These are phyloP conservation scores for Carex cristatella DNA, from an alignment of 176 grass and related monocot genomes.

Conservation along the genomic window DNA sequence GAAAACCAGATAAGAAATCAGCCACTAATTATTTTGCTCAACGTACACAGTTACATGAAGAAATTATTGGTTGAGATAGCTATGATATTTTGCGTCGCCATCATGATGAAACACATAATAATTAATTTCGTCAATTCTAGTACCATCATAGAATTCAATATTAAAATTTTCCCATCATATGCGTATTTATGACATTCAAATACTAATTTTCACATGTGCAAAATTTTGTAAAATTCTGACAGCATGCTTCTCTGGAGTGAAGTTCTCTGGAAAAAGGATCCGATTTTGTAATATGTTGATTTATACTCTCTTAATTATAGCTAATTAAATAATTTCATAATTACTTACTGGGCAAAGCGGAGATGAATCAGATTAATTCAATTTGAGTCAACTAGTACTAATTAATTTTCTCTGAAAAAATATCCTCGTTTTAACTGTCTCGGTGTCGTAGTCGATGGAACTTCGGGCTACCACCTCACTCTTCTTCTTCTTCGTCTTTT, in stretches of 20 bases:
- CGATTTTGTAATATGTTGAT: too few relatives aligned
- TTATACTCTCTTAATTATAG: too few relatives aligned
- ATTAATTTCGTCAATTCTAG: not conserved
- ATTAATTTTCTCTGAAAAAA: too few relatives aligned
- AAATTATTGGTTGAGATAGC: not conserved
- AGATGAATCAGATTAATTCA: not conserved
- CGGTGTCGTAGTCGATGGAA: too few relatives aligned
- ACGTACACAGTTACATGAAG: not conserved
- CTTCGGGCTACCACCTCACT: too few relatives aligned
- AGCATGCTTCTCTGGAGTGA: too few relatives aligned
- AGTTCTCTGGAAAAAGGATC: too few relatives aligned
- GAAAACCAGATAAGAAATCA: too few relatives aligned
- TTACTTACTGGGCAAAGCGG: too few relatives aligned
- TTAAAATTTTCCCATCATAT: not conserved
- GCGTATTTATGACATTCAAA: not conserved
- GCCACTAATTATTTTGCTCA: too few relatives aligned
- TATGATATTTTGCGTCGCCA: not conserved
- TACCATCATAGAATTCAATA: not conserved
- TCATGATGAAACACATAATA: not conserved
- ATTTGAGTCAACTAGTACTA: not conserved
- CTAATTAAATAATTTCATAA: too few relatives aligned
- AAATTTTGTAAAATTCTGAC: not conserved
- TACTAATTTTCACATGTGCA: not conserved
- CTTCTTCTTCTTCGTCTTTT: too few relatives aligned
- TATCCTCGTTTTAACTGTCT: not conserved